These are phyloP conservation scores for Fusarium concolor DNA, from an alignment of 2,329 filamentous ascomycete species.

Conservation along the genomic window DNA sequence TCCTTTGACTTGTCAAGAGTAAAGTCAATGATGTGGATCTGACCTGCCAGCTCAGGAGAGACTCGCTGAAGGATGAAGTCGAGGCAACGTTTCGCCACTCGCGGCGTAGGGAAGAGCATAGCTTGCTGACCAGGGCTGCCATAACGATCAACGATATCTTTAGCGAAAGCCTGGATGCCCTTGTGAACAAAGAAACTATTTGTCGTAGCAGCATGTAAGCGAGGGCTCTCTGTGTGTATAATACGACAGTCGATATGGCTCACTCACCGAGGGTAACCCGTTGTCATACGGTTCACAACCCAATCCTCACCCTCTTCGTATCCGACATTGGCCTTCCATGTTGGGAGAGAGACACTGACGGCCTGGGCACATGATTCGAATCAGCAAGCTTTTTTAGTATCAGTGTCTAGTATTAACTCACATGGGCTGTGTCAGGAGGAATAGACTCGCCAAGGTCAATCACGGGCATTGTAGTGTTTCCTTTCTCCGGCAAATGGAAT, in stretches of 20 bases:
- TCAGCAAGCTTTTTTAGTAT: neutral
- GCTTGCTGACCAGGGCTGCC: conserved; percentile 73
- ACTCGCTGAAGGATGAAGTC: conserved; percentile 76
- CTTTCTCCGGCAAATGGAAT: neutral
- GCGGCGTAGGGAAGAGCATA: conserved; percentile 83
- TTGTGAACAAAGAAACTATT: conserved; percentile 92
- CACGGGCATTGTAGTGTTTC: conserved; percentile 54
- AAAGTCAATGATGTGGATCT: conserved; percentile 70
- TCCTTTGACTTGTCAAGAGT: conserved; percentile 68
- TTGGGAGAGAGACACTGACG: conserved; percentile 94
- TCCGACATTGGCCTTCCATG: conserved; percentile 89
- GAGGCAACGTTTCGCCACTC: conserved; percentile 77
- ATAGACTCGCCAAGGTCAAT: conserved; percentile 76
- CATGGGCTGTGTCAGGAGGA: conserved; percentile 81
- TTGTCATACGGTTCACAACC: conserved; percentile 87
- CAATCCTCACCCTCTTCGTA: conserved; percentile 94
- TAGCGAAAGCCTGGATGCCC: conserved; percentile 78
- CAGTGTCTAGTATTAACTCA: conserved; percentile 57
- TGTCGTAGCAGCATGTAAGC: conserved; percentile 18
- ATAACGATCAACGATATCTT: conserved; percentile 73
- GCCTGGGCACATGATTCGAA: conserved; percentile 66
- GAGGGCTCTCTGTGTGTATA: neutral
- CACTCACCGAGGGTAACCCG: conserved; percentile 83
- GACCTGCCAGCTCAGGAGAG: conserved; percentile 60
- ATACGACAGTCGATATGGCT: conserved; percentile 26